A percentile compares a stretch with the other conserved stretches of the same genome.
Evolutionary conservation across 805 yeast species (phyloP).

Genomic region (Suhomyces kilbournensis): DNA sequence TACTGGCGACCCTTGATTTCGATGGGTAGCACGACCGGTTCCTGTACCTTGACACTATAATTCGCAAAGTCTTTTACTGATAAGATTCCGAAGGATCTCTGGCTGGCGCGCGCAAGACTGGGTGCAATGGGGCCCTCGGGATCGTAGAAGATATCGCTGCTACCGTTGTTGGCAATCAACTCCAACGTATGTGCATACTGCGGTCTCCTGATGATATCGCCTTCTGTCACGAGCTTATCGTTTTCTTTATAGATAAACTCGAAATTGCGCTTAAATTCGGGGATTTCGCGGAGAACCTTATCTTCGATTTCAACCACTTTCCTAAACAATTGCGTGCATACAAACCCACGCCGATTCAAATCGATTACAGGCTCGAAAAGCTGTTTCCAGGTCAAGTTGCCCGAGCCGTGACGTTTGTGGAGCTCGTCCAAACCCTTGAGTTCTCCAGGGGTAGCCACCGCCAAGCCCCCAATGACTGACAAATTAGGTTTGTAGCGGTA

Average conservation of each 20-base stretch:
- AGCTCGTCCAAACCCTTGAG: slow-evolving; percentile 74
- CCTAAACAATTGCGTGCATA: slow-evolving; percentile 22
- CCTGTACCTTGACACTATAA: slow-evolving; percentile 52
- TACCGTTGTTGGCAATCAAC: slow-evolving; percentile 71
- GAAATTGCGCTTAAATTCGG: slow-evolving; percentile 48
- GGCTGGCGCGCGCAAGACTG: slow-evolving; percentile 49
- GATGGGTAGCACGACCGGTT: slow-evolving; percentile 20
- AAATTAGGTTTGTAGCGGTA: slow-evolving; percentile 44
- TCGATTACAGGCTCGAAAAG: slow-evolving; percentile 73
- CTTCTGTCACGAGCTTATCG: slow-evolving; percentile 37
- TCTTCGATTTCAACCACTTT: slow-evolving; percentile 35
- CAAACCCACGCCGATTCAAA: slow-evolving; percentile 64
- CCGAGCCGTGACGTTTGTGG: slow-evolving; percentile 62
- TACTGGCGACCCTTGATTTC: slow-evolving; percentile 13
- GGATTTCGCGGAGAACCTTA: slow-evolving; percentile 24
- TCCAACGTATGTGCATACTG: slow-evolving; percentile 65
- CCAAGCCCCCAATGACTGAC: slow-evolving; percentile 79
- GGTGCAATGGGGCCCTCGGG: slow-evolving; percentile 73
- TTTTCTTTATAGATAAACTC: slow-evolving; percentile 41
- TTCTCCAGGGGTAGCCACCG: slow-evolving; percentile 91
- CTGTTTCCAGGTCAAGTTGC: slow-evolving; percentile 66
- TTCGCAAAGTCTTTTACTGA: slow-evolving; percentile 60
- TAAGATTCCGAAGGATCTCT: slow-evolving; percentile 64
- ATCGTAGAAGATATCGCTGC: slow-evolving; percentile 76
- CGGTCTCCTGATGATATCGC: slow-evolving; percentile 62